Evolutionary conservation across 2,329 filamentous ascomycete species (phyloP).

Genomic region (Penicillium palitans): DNA sequence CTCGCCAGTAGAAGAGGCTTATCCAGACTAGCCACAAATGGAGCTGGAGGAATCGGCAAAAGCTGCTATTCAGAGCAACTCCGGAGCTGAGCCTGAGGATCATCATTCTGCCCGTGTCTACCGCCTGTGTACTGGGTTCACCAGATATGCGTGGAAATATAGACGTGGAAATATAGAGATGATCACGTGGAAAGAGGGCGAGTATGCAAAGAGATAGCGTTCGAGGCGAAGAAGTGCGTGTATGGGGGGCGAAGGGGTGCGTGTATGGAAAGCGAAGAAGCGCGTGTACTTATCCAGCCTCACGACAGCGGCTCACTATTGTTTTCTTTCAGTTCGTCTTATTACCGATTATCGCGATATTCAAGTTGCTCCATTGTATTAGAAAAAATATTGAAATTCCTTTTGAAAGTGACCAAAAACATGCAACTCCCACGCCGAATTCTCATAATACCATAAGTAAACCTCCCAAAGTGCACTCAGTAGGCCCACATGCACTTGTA

Average conservation of each 20-base stretch:
- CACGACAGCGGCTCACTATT: background rate
- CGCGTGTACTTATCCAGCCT: background rate
- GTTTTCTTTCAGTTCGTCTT: background rate
- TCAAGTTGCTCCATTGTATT: slow-evolving; percentile 2
- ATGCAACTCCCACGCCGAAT: slow-evolving; percentile 24
- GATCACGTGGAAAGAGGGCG: background rate
- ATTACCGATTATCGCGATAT: too few relatives aligned
- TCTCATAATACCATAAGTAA: slow-evolving; percentile 13
- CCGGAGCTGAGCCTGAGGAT: slow-evolving; percentile 1
- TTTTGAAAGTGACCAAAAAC: slow-evolving; percentile 5
- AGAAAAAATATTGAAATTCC: slow-evolving; percentile 2
- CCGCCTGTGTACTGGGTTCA: background rate
- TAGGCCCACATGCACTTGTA: slow-evolving; percentile 73
- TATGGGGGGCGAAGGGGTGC: too few relatives aligned
- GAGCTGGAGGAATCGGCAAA: background rate
- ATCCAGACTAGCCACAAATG: background rate
- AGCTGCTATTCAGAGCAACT: slow-evolving; percentile 2
- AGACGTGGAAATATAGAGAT: background rate
- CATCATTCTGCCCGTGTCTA: slow-evolving; percentile 28
- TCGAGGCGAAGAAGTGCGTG: too few relatives aligned
- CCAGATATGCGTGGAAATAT: background rate
- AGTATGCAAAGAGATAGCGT: too few relatives aligned
- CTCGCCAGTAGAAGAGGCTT: background rate
- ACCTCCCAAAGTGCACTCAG: slow-evolving; percentile 31
- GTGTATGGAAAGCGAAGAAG: background rate